Conservation (phyloP, 2,329 filamentous ascomycete species). For the Phialocephala subalpina region DNA sequence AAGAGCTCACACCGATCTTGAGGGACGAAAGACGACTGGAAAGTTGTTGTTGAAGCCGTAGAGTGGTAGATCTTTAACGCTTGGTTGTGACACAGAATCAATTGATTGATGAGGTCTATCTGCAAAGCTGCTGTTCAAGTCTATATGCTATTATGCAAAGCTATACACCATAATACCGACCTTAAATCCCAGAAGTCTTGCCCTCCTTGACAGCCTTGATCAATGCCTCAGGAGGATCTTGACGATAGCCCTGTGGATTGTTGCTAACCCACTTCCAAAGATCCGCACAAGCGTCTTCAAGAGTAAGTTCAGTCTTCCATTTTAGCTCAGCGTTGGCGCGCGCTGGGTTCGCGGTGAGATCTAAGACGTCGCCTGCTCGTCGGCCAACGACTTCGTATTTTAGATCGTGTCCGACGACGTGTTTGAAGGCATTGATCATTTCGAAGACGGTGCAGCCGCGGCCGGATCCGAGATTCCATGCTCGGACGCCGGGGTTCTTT, state of each 20-base stretch:
- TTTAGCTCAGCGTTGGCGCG: conserved; percentile 87
- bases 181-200: conserved; percentile 19
- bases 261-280: conserved; percentile 98
- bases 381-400: conserved; percentile 86
- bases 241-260: conserved; percentile 93
- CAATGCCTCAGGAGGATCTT: conserved; percentile 86
- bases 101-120: conserved; percentile 2
- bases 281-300: conserved; percentile 93
- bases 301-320: conserved; percentile 90
- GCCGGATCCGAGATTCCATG: conserved; percentile 96
- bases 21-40: conserved; percentile 82
- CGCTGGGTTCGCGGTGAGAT: conserved; percentile 90
- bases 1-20: conserved; percentile 79
- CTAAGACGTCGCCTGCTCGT: conserved; percentile 88
- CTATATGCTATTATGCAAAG: conserved; percentile 2
- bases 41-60: conserved; percentile 80
- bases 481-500: conserved; percentile 86
- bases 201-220: conserved; percentile 66
- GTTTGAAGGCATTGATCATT: conserved; percentile 94
- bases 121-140: conserved; percentile 4
- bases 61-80: background rate
- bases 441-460: conserved; percentile 96
- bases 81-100: background rate
- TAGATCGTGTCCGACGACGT: conserved; percentile 84
- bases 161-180: background rate